These are phyloP conservation scores for Lupinus albus DNA, from an alignment of 306 rosid genomes.

Conservation along the genomic window DNA sequence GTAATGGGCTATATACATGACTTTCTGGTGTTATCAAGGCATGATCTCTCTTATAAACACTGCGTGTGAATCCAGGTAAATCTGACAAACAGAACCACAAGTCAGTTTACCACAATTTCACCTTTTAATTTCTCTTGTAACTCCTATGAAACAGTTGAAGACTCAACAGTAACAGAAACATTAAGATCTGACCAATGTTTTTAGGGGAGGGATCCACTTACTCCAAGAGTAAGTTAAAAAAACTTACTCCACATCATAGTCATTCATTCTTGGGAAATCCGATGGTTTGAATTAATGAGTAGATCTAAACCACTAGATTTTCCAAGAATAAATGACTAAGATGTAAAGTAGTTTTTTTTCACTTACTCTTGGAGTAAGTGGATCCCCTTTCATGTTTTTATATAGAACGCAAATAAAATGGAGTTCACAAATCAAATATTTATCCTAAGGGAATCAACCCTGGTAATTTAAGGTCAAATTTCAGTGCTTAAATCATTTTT, in stretches of 20 bases:
- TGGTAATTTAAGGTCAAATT: slow-evolving; percentile 11
- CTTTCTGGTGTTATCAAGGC: slow-evolving; percentile 92
- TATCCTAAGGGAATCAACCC: slow-evolving; percentile 23
- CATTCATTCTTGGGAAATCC: too few relatives aligned
- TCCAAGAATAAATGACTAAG: too few relatives aligned
- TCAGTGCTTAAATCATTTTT: slow-evolving; percentile 15
- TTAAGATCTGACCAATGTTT: background rate
- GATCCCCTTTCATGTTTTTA: too few relatives aligned
- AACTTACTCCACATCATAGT: too few relatives aligned
- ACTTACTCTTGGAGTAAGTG: too few relatives aligned
- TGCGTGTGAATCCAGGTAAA: slow-evolving; percentile 96
- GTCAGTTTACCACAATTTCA: slow-evolving; percentile 28
- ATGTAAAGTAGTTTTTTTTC: too few relatives aligned
- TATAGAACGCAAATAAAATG: background rate
- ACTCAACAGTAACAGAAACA: slow-evolving; percentile 27
- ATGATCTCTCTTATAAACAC: slow-evolving; percentile 80
- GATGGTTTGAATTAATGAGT: too few relatives aligned
- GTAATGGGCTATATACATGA: slow-evolving; percentile 85
- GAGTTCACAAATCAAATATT: slow-evolving; percentile 8
- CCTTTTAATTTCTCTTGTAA: background rate
- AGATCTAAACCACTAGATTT: too few relatives aligned
- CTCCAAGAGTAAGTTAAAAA: too few relatives aligned
- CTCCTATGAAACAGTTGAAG: slow-evolving; percentile 3
- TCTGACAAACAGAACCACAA: slow-evolving; percentile 53
- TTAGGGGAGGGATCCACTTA: too few relatives aligned